phyloP scores from a whole-genome alignment of 768 basidiomycete species.

The Macrolepiota fuliginosa region DNA sequence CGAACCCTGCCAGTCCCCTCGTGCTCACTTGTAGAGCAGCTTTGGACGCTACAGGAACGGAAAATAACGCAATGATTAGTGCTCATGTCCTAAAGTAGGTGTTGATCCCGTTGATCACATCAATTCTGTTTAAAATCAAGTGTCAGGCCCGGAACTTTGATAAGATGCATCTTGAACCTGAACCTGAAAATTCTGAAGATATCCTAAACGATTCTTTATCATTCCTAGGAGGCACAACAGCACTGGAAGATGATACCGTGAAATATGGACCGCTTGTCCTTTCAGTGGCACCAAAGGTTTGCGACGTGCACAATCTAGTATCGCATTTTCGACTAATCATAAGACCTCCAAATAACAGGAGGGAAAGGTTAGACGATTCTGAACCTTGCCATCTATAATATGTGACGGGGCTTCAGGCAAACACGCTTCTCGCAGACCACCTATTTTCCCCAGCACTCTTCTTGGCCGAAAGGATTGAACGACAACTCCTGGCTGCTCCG shows the following conservation, averaged over 20 bases:
- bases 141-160: background rate
- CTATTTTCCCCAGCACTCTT: conserved; percentile 69
- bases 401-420: conserved; percentile 46
- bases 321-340: conserved; percentile 48
- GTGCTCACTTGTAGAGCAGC: background rate
- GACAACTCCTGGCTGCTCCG: conserved; percentile 41
- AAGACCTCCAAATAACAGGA: conserved; percentile 6
- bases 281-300: conserved; percentile 59
- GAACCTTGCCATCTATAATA: background rate
- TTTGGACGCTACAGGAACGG: background rate
- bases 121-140: background rate
- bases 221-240: conserved; percentile 45
- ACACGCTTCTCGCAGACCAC: conserved; percentile 69
- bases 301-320: conserved; percentile 19
- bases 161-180: background rate
- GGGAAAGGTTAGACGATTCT: conserved; percentile 1
- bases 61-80: background rate
- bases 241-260: conserved; percentile 42
- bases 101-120: background rate
- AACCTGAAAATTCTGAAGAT: conserved; percentile 37
- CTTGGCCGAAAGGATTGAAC: conserved; percentile 65
- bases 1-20: no score
- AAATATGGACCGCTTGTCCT: conserved; percentile 53
- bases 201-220: conserved; percentile 51
- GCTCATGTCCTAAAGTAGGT: background rate